Percentiles rank a stretch among this genome's conserved stretches.
phyloP scores from a whole-genome alignment of 306 rosid species.

The Inga oerstediana region DNA sequence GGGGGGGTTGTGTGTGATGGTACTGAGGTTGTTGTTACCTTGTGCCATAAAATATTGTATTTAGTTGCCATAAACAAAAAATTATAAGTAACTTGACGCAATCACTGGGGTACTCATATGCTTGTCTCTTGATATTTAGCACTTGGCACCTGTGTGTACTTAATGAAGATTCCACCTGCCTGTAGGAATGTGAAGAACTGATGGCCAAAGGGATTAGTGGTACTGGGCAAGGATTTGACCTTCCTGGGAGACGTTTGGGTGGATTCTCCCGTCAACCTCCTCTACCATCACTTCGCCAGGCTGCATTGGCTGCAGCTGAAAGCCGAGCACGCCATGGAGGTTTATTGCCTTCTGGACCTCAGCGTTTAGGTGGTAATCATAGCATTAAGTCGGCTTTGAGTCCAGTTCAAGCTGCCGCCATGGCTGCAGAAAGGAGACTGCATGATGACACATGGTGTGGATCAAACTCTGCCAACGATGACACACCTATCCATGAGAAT shows the following conservation, averaged over 20 bases:
- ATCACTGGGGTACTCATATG: constrained; percentile 26
- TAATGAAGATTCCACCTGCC: constrained; percentile 12
- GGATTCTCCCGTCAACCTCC: constrained; percentile 52
- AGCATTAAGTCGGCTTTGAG: constrained; percentile 53
- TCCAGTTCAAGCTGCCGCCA: constrained; percentile 71
- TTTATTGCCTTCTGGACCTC: constrained; percentile 58
- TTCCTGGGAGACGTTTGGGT: constrained; percentile 57
- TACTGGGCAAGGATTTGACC: constrained; percentile 57
- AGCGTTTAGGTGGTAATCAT: constrained; percentile 56
- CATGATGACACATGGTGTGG: constrained; percentile 74
- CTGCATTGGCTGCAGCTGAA: constrained; percentile 62
- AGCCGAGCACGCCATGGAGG: constrained; percentile 49
- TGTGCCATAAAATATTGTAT: neutral
- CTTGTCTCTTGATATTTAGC: neutral
- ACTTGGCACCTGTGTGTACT: neutral
- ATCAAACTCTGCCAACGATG: constrained; percentile 39
- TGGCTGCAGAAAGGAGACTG: constrained; percentile 70
- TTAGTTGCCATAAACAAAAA: neutral
- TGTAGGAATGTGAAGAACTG: constrained; percentile 65
- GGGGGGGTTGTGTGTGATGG: neutral
- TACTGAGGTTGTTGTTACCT: neutral
- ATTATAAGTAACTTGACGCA: neutral
- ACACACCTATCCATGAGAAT: constrained; percentile 31
- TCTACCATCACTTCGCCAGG: constrained; percentile 43
- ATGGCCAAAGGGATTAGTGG: constrained; percentile 55